Evolutionary conservation across 202 grass and related monocot species (phyloP).

Genomic region (Panicum virgatum): DNA sequence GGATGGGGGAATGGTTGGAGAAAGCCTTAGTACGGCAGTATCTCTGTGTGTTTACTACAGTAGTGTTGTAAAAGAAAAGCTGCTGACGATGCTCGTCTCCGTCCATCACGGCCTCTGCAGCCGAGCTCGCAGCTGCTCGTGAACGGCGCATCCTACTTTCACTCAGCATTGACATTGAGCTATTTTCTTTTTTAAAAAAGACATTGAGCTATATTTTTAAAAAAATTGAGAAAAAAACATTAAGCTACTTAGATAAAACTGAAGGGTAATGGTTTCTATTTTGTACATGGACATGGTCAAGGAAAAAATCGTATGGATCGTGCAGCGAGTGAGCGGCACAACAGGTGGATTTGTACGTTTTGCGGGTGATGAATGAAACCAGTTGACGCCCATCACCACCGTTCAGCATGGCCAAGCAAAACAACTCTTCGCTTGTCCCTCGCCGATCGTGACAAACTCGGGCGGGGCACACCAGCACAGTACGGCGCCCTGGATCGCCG

Average conservation of each 20-base stretch:
- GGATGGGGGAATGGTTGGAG: too few species aligned
- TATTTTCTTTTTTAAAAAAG: too few species aligned
- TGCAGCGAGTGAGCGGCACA: background rate
- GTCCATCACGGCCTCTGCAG: background rate
- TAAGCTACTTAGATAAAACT: background rate
- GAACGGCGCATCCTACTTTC: background rate
- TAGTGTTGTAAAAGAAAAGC: constrained; percentile 20
- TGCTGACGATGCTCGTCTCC: background rate
- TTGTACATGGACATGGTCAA: too few species aligned
- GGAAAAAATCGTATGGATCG: background rate
- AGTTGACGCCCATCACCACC: background rate
- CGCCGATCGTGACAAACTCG: constrained; percentile 9
- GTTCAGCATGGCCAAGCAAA: background rate
- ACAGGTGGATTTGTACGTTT: background rate
- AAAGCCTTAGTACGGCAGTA: background rate
- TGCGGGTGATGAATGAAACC: background rate
- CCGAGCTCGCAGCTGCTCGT: background rate
- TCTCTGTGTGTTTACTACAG: background rate
- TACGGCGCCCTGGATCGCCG: constrained; percentile 4
- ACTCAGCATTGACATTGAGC: background rate
- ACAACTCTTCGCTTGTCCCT: background rate
- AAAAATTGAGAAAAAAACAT: too few species aligned
- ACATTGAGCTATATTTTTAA: too few species aligned
- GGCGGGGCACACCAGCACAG: background rate
- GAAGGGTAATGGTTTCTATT: background rate